Evolutionary conservation across 257 asterid genomes (phyloP).

Genomic region (Solanum phureja): DNA sequence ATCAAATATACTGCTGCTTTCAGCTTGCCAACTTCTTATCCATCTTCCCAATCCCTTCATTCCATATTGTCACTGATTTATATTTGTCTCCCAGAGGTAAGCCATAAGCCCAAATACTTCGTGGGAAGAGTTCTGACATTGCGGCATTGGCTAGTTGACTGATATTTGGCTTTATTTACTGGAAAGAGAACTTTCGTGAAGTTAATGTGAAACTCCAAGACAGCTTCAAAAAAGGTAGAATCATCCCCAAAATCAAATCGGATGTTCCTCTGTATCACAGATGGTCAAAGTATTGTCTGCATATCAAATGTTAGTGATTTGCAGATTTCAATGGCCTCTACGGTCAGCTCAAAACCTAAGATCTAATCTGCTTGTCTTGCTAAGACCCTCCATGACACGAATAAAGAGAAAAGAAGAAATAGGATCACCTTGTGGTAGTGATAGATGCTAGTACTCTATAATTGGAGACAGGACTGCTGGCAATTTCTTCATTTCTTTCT

Average conservation of each 20-base stretch:
- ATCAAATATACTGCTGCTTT: not conserved
- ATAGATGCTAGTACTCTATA: not conserved
- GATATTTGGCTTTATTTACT: not conserved
- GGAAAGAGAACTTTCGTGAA: not conserved
- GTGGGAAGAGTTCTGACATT: not conserved
- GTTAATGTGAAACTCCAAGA: not conserved
- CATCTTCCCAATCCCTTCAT: not conserved
- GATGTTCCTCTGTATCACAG: not conserved
- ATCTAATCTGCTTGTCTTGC: not conserved
- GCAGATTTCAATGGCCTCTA: not conserved
- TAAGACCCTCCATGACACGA: not conserved
- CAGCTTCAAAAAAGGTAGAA: not conserved
- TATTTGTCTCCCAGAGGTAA: not conserved
- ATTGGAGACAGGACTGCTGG: not conserved
- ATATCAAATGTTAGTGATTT: not conserved
- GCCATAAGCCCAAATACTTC: not conserved
- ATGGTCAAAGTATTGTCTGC: not conserved
- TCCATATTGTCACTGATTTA: not conserved
- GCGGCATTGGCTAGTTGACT: not conserved
- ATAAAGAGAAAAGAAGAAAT: not conserved
- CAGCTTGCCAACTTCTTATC: not conserved
- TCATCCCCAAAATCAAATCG: not conserved
- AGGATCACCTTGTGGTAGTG: not conserved
- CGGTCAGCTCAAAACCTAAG: not conserved
- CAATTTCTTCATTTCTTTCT: not conserved